Base-by-base conservation (phyloP, 225 moss, liverwort and hornwort genomes). In the Polytrichum formosum region DNA sequence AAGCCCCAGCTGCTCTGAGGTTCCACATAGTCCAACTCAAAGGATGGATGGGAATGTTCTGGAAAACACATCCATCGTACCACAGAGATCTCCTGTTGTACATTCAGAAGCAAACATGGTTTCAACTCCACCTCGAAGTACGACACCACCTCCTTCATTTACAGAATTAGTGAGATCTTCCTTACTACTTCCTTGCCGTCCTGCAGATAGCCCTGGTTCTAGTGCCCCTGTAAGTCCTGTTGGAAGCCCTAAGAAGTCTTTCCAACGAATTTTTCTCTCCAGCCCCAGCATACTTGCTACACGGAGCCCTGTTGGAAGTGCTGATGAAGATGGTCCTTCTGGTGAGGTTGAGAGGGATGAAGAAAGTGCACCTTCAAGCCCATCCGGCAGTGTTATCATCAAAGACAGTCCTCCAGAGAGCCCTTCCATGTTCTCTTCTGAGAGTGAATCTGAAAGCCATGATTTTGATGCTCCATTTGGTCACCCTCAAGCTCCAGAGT, bases 381-480 rank as follows among this genome's bases (percentile, higher is more conserved):
- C 82, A 9, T 78, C 82, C 19, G 78, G 82, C 72, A 82, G 82
- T 67, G 78, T 82, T 55, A 82, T 82, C 7, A 82, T 82, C 65
- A 82, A 82, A 66, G 82, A 82, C 29, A 75, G 78, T 56, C 82
- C 82, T 54, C 78, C 75, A 53, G 82, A 74, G 28, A 82, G 78
- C 55, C 78, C 82, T 75, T 67, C 63, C 28, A 77, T 78, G 69
- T 69, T 65, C 55, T 75, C 31, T 56, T 68, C 72, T 23, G 75
- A 75, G 54, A 82, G 78, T 67, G 82, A 75, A 73, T 72, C 72
- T 66, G 82, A 73, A 75, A 69, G 75, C 69, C 78, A 68, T 75
- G 78, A 78, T 66, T 82, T 78, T 5, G 72, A 78, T 75, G 75
- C 72, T 53, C 61, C 61, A 55, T 64, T 23, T 29, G 71, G 71